A percentile compares a stretch with the other conserved stretches of the same genome.
Conservation (phyloP, 225 moss, liverwort and hornwort species). For the Bryoerythrophyllum caledonicum region DNA sequence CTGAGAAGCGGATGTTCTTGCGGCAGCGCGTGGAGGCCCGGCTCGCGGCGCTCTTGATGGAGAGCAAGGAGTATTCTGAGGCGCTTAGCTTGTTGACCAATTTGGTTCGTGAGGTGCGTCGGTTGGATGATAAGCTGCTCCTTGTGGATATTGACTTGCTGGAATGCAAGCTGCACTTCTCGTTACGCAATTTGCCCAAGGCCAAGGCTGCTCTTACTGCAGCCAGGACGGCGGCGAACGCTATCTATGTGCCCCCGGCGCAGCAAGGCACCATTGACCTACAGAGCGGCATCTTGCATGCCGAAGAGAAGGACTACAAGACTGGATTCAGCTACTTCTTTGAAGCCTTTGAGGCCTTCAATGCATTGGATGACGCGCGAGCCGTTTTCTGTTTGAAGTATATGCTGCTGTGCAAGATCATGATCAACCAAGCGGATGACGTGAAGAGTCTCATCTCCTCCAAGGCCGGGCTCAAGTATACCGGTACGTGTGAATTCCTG, state of each 20-base stretch:
- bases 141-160: constrained; percentile 77
- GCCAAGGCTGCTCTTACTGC: constrained; percentile 82
- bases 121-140: constrained; percentile 75
- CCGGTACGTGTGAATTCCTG: constrained; percentile 29
- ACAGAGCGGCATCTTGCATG: constrained; percentile 75
- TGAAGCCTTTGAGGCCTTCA: constrained; percentile 79
- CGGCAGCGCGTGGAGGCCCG: constrained; percentile 75
- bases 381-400: constrained; percentile 74
- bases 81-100: constrained; percentile 65
- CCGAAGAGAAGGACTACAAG: constrained; percentile 84
- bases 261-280: constrained; percentile 78
- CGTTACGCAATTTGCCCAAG: constrained; percentile 72
- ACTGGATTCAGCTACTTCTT: constrained; percentile 85
- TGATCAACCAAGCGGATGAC: constrained; percentile 76
- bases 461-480: constrained; percentile 76
- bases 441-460: constrained; percentile 74
- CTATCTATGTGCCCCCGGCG: constrained; percentile 76
- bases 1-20: constrained; percentile 72
- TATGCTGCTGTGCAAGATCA: constrained; percentile 81
- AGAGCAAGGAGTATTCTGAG: constrained; percentile 73
- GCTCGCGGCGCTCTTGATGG: constrained; percentile 71
- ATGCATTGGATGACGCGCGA: constrained; percentile 70
- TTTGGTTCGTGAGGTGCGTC: constrained; percentile 67
- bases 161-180: constrained; percentile 77
- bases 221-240: constrained; percentile 75